Evolutionary conservation across 2,329 filamentous ascomycete genomes (phyloP).

Genomic region (Cadophora sp.): DNA sequence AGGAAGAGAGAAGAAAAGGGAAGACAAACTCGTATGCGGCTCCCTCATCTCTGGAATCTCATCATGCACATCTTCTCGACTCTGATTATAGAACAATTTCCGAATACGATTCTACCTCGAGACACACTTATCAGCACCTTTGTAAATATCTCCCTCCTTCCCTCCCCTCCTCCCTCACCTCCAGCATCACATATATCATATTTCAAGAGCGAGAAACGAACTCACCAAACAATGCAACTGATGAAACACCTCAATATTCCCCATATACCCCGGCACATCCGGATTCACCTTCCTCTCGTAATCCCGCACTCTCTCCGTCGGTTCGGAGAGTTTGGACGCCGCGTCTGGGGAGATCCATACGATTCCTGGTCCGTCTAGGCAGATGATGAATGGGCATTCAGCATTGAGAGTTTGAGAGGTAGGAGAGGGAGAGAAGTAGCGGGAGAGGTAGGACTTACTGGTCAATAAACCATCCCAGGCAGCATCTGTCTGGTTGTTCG

Average conservation of each 20-base stretch:
- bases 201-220: not conserved
- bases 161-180: too few relatives aligned
- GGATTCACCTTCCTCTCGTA: not conserved
- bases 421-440: not conserved
- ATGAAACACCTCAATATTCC: slow-evolving; percentile 1
- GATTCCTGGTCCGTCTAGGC: not conserved
- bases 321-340: not conserved
- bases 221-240: slow-evolving; percentile 1
- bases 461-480: not conserved
- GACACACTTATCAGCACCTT: too few relatives aligned
- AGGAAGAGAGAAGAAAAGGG: too few relatives aligned
- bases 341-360: not conserved
- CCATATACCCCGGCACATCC: not conserved
- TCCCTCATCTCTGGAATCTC: slow-evolving; percentile 1
- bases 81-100: not conserved
- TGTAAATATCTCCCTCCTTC: too few relatives aligned
- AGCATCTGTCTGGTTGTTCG: not conserved
- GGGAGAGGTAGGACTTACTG: not conserved
- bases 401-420: too few relatives aligned
- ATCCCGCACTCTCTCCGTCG: not conserved
- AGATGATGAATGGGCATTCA: too few relatives aligned
- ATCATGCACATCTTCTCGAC: not conserved
- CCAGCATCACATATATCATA: not conserved
- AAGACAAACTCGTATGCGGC: not conserved
- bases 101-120: not conserved